Percentiles rank a stretch among this genome's conserved stretches.
Conservation (phyloP, 2,329 filamentous ascomycete species). For the Apiospora phragmitis region DNA sequence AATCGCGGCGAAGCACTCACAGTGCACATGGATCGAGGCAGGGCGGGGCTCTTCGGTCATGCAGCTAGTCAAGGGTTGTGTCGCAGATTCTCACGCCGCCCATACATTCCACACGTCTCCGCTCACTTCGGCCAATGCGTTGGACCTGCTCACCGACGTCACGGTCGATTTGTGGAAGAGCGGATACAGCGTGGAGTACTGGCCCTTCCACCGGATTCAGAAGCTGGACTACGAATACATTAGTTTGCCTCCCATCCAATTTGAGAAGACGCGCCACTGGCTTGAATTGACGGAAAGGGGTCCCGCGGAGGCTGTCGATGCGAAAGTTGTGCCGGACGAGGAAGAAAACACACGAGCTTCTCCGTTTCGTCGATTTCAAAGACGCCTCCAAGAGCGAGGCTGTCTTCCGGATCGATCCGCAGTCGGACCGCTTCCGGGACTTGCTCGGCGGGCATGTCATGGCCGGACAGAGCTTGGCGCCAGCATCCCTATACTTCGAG, state of each 20-base stretch:
- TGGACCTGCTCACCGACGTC: background rate
- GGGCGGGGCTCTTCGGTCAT: constrained; percentile 20
- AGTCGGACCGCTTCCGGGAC: constrained; percentile 18
- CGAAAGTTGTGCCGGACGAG: background rate
- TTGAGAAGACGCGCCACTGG: constrained; percentile 30
- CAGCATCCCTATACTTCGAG: constrained; percentile 30
- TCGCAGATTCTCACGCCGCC: background rate
- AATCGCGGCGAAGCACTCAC: constrained; percentile 11
- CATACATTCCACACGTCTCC: constrained; percentile 6
- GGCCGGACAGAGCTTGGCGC: constrained; percentile 24
- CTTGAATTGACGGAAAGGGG: background rate
- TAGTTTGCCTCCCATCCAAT: constrained; percentile 30
- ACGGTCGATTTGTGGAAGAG: constrained; percentile 13
- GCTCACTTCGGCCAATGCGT: constrained; percentile 4
- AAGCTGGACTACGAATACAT: constrained; percentile 16
- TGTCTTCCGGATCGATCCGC: constrained; percentile 19
- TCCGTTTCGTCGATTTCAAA: constrained; percentile 14
- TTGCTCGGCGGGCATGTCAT: constrained; percentile 26
- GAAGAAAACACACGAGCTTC: constrained; percentile 11
- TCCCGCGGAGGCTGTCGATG: background rate
- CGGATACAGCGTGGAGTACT: constrained; percentile 20
- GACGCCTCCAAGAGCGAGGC: constrained; percentile 13
- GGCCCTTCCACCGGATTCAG: constrained; percentile 24
- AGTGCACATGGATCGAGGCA: constrained; percentile 18
- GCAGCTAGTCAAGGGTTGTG: background rate